A percentile compares a stretch with the other conserved stretches of the same genome.
Evolutionary conservation across 768 basidiomycete species (phyloP).

Genomic region (Suillus luteus): DNA sequence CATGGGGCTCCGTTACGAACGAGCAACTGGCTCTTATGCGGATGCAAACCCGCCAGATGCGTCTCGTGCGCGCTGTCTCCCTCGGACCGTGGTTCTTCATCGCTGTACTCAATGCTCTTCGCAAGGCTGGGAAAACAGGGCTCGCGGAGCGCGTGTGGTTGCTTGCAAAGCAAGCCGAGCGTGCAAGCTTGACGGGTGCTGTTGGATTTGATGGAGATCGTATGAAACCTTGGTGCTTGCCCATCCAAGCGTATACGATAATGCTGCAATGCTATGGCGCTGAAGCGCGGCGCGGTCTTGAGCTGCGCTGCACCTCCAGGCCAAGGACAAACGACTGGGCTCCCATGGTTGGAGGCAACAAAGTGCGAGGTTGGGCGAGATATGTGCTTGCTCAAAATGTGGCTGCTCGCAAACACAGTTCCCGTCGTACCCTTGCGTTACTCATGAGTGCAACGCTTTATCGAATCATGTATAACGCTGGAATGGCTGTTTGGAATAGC

Average conservation of each 20-base stretch:
- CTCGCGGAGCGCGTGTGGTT: constrained; percentile 67
- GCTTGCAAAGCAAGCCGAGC: constrained; percentile 60
- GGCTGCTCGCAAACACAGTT: constrained; percentile 24
- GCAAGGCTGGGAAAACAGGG: constrained; percentile 53
- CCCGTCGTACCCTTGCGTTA: constrained; percentile 31
- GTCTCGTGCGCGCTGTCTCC: constrained; percentile 42
- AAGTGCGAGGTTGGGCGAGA: constrained; percentile 39
- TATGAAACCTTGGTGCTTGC: constrained; percentile 60
- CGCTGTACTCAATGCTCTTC: constrained; percentile 58
- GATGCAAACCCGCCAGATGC: constrained; percentile 29
- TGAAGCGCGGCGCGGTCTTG: constrained; percentile 39
- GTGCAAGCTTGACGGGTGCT: constrained; percentile 39
- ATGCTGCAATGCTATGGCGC: constrained; percentile 65
- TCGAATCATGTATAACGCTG: constrained; percentile 39
- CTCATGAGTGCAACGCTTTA: constrained; percentile 36
- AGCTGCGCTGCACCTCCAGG: constrained; percentile 16
- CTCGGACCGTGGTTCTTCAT: constrained; percentile 66
- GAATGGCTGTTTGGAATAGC: constrained; percentile 28
- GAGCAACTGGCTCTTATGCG: constrained; percentile 30
- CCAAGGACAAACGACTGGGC: constrained; percentile 20
- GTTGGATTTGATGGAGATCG: constrained; percentile 23
- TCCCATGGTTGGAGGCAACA: constrained; percentile 20
- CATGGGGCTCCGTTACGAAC: constrained; percentile 32
- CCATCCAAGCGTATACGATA: constrained; percentile 67
- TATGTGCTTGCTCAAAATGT: constrained; percentile 29